Conservation (phyloP, 768 basidiomycete genomes). For the Lactifluus piperatus region DNA sequence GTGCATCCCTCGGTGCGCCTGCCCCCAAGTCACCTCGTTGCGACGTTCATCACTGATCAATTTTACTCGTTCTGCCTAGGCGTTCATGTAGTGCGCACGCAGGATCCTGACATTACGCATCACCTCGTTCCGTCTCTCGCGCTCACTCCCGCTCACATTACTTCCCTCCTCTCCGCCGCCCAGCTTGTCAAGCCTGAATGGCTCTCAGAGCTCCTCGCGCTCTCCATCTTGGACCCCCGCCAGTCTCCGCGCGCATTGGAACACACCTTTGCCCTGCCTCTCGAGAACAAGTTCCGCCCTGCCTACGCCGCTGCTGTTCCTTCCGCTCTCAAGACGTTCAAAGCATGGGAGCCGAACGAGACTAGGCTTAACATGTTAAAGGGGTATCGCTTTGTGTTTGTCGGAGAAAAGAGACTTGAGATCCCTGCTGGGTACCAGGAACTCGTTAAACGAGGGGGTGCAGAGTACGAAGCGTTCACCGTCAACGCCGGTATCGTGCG, state of each 20-base stretch:
- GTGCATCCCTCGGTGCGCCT: constrained; percentile 41
- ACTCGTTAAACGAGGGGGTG: constrained; percentile 48
- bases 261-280: constrained; percentile 41
- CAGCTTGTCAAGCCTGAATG: constrained; percentile 60
- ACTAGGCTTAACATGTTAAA: constrained; percentile 47
- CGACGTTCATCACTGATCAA: not conserved
- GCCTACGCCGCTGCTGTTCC: constrained; percentile 43
- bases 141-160: constrained; percentile 41
- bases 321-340: constrained; percentile 39
- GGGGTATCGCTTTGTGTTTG: constrained; percentile 48
- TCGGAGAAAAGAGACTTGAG: constrained; percentile 47
- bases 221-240: constrained; percentile 35
- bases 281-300: constrained; percentile 49
- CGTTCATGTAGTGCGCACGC: constrained; percentile 42
- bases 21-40: not conserved
- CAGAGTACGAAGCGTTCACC: constrained; percentile 54
- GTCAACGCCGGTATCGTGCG: constrained; percentile 40
- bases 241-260: constrained; percentile 37
- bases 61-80: constrained; percentile 31
- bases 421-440: constrained; percentile 42
- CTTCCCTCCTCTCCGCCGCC: constrained; percentile 50
- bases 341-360: constrained; percentile 62
- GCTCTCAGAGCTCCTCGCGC: constrained; percentile 50
- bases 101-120: constrained; percentile 46
- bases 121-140: constrained; percentile 48